Percentiles rank a stretch among this genome's conserved stretches.
phyloP scores from a whole-genome alignment of 1,284 basidiomycete species.

The Cryptococcus sp. region DNA sequence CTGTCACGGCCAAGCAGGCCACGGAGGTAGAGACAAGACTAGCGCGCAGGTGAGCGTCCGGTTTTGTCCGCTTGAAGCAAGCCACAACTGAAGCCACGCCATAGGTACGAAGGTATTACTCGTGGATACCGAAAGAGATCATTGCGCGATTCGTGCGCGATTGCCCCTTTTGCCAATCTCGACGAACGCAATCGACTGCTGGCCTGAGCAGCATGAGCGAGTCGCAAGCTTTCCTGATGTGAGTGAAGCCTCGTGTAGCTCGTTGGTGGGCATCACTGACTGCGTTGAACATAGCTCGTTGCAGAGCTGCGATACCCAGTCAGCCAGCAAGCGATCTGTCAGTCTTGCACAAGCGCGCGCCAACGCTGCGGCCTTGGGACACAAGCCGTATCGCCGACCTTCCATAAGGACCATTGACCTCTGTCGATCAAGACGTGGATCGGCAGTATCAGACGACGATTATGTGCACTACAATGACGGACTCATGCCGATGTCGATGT shows the following conservation, averaged over 20 bases:
- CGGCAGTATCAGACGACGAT: conserved; percentile 16
- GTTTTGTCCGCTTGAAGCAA: not conserved
- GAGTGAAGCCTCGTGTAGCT: conserved; percentile 2
- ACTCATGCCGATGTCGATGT: conserved; percentile 1
- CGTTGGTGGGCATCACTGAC: not conserved
- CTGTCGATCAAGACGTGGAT: conserved; percentile 17
- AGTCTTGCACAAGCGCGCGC: conserved; percentile 25
- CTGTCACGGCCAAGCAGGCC: conserved; percentile 66
- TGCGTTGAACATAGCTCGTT: conserved; percentile 11
- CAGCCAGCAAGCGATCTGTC: conserved; percentile 16
- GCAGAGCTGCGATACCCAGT: conserved; percentile 16
- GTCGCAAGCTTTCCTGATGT: conserved; percentile 25
- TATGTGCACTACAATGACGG: conserved; percentile 14
- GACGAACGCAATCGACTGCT: conserved; percentile 20
- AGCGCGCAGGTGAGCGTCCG: conserved; percentile 31
- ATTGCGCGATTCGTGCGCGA: conserved; percentile 71
- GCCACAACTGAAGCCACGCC: conserved; percentile 34
- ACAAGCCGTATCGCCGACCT: conserved; percentile 19
- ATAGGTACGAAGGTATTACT: conserved; percentile 65
- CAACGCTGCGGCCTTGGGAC: conserved; percentile 19
- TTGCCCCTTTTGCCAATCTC: conserved; percentile 65
- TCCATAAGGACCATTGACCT: conserved; percentile 17
- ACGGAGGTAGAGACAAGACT: conserved; percentile 76
- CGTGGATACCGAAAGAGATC: conserved; percentile 78
- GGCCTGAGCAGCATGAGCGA: conserved; percentile 18